Conservation (phyloP, 768 basidiomycete genomes). For the Suillus luteus region DNA sequence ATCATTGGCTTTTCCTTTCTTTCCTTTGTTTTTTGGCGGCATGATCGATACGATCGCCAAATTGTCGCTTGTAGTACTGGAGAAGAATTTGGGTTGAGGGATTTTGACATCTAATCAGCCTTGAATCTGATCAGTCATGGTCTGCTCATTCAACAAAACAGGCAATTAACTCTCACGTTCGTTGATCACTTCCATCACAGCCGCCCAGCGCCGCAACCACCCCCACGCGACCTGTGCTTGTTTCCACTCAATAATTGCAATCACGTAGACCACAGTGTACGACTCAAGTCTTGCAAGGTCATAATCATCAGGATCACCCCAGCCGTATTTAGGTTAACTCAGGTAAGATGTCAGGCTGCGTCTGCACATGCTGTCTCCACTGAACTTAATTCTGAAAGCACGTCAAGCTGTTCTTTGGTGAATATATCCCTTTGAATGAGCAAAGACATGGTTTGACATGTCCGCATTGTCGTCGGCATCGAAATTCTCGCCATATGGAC, state of each 20-base stretch:
- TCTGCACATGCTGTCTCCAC: constrained; percentile 28
- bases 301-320: constrained; percentile 24
- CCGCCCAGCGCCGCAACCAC: neutral
- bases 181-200: no score
- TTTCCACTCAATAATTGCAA: neutral
- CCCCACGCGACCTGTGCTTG: neutral
- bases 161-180: constrained; percentile 2
- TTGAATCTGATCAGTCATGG: no score
- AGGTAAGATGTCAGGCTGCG: constrained; percentile 15
- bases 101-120: constrained; percentile 4
- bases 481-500: neutral
- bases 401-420: constrained; percentile 22
- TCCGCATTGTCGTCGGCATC: constrained; percentile 10
- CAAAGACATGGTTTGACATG: constrained; percentile 12
- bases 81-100: constrained; percentile 1
- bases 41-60: constrained; percentile 17
- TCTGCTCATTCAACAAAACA: neutral
- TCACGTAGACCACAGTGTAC: constrained; percentile 18
- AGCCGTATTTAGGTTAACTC: constrained; percentile 5
- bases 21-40: constrained; percentile 76
- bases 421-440: constrained; percentile 27
- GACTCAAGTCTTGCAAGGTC: constrained; percentile 40
- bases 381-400: constrained; percentile 31
- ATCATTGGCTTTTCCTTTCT: constrained; percentile 81
- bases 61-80: neutral